Conservation (phyloP, 176 grass and related monocot species). For the Melocanna baccifera region DNA sequence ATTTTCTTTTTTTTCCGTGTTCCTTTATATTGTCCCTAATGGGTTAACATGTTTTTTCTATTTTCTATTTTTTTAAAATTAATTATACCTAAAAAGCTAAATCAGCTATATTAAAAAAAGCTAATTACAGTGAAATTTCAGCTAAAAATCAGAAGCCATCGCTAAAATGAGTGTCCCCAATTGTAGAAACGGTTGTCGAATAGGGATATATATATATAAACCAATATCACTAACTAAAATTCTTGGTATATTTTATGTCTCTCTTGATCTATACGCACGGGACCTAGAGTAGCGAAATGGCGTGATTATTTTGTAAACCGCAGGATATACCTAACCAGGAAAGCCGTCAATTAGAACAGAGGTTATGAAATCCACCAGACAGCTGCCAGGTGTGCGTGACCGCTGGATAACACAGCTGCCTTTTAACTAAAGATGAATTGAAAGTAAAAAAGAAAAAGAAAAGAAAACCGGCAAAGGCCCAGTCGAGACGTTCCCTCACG, state of each 20-base stretch:
- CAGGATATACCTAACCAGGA: background rate
- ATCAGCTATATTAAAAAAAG: no score
- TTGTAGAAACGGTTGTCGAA: background rate
- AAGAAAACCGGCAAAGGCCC: background rate
- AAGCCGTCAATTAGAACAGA: background rate
- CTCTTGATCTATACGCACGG: background rate
- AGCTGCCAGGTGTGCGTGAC: constrained; percentile 16
- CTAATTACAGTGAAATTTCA: no score
- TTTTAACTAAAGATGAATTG: background rate
- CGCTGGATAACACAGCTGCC: background rate
- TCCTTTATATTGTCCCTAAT: no score
- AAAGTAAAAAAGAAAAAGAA: background rate
- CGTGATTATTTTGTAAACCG: background rate
- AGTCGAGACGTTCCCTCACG: background rate
- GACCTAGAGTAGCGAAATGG: background rate
- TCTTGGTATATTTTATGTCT: no score
- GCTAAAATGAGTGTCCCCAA: no score
- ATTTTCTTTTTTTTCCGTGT: no score
- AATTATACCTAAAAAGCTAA: no score
- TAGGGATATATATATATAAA: background rate
- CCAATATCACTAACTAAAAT: background rate
- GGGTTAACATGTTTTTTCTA: no score
- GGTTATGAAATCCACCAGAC: background rate
- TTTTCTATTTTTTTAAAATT: no score
- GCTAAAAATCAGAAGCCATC: no score